Evolutionary conservation across 2,329 filamentous ascomycete species (phyloP).

Genomic region (Neoarthrinium moseri): DNA sequence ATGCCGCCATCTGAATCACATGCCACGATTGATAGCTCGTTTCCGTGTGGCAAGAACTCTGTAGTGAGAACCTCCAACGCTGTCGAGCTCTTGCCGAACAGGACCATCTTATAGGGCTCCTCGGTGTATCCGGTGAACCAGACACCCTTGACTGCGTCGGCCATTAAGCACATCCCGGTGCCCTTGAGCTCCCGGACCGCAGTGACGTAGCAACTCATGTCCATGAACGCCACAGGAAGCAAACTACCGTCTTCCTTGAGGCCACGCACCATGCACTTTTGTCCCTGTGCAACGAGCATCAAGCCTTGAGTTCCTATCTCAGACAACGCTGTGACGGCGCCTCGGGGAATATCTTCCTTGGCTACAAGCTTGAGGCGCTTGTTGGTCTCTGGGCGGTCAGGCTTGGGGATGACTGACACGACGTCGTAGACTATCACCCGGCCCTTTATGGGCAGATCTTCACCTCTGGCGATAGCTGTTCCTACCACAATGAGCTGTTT

Average conservation of each 20-base stretch:
- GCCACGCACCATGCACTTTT: conserved; percentile 95
- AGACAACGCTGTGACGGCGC: conserved; percentile 83
- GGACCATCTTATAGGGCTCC: conserved; percentile 92
- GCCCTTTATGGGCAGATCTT: conserved; percentile 84
- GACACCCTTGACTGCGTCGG: conserved; percentile 87
- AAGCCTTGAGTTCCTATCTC: conserved; percentile 85
- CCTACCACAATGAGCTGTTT: conserved; percentile 81
- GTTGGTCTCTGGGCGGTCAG: conserved; percentile 80
- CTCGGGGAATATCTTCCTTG: conserved; percentile 87
- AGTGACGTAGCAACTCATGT: conserved; percentile 92
- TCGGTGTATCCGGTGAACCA: conserved; percentile 98
- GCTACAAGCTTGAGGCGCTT: conserved; percentile 82
- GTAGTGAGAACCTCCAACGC: conserved; percentile 76
- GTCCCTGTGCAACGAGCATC: conserved; percentile 86
- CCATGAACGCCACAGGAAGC: conserved; percentile 93
- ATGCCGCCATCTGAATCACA: conserved; percentile 83
- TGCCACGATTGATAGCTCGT: conserved; percentile 78
- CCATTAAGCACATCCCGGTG: conserved; percentile 83
- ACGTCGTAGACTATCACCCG: conserved; percentile 89
- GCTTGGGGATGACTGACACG: conserved; percentile 87
- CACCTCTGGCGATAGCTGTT: conserved; percentile 81
- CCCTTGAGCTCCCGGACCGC: conserved; percentile 79
- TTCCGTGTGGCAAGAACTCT: conserved; percentile 85
- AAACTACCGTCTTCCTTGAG: conserved; percentile 93
- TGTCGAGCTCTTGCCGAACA: conserved; percentile 84